These are phyloP conservation scores for Leishmania amazonensis DNA, from an alignment of 208 protist species.

Conservation along the genomic window DNA sequence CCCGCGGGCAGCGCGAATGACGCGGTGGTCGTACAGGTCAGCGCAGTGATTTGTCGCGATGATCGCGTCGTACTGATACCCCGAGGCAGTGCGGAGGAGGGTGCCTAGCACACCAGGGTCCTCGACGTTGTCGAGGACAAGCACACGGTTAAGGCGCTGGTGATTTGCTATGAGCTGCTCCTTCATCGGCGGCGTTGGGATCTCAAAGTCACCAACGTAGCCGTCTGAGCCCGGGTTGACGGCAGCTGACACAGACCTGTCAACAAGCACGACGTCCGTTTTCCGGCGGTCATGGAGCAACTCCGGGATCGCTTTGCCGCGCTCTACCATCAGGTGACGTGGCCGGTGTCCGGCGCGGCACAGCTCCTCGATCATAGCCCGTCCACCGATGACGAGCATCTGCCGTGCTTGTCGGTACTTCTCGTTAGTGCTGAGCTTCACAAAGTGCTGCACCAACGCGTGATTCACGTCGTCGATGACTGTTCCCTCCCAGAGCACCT, in stretches of 20 bases:
- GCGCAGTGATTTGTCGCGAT: constrained; percentile 88
- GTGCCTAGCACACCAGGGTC: constrained; percentile 85
- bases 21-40: constrained; percentile 90
- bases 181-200: constrained; percentile 78
- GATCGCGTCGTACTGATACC: constrained; percentile 89
- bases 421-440: constrained; percentile 62
- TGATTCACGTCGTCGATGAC: constrained; percentile 77
- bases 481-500: constrained; percentile 87
- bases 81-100: constrained; percentile 74
- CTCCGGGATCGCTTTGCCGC: constrained; percentile 56
- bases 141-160: constrained; percentile 77
- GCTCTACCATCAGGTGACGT: constrained; percentile 69
- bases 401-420: constrained; percentile 80
- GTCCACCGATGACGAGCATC: constrained; percentile 78
- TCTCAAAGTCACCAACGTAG: constrained; percentile 87
- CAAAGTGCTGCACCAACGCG: constrained; percentile 80
- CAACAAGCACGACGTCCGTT: constrained; percentile 67
- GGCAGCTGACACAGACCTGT: constrained; percentile 47
- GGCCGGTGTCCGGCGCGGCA: constrained; percentile 65
- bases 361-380: constrained; percentile 84
- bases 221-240: constrained; percentile 82
- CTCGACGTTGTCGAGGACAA: constrained; percentile 91
- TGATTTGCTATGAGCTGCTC: constrained; percentile 89
- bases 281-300: constrained; percentile 42
- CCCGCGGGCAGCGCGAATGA: constrained; percentile 81